A percentile compares a stretch with the other conserved stretches of the same genome.
Conservation (phyloP, 345 rosid genomes). For the Bruguiera parviflora region DNA sequence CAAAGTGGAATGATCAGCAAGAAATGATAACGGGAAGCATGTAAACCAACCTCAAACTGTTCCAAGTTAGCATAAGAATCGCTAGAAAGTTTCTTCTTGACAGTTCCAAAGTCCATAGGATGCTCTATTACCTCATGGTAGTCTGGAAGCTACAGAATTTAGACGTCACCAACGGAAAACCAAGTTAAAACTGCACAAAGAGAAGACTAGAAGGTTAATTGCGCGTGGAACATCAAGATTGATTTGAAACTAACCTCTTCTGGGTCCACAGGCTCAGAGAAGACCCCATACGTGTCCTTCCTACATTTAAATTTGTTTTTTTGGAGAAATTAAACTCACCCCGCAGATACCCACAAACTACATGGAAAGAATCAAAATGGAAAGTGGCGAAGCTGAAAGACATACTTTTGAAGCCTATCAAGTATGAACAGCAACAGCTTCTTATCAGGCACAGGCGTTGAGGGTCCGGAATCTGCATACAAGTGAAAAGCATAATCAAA, state of each 20-base stretch:
- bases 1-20: neutral
- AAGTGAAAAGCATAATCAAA: neutral
- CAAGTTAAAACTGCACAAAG: neutral
- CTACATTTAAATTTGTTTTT: conserved; percentile 11
- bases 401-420: conserved; percentile 30
- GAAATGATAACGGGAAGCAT: neutral
- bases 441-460: conserved; percentile 21
- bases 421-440: conserved; percentile 26
- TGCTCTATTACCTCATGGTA: conserved; percentile 28
- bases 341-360: neutral
- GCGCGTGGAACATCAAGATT: neutral
- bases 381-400: neutral
- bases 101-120: conserved; percentile 32
- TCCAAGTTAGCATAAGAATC: conserved; percentile 22
- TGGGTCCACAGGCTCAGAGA: conserved; percentile 28
- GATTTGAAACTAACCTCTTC: conserved; percentile 22
- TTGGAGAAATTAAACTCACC: neutral
- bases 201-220: conserved; percentile 3
- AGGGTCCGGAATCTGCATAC: conserved; percentile 3
- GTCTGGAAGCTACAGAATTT: conserved; percentile 28
- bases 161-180: neutral
- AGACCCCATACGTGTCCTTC: conserved; percentile 33
- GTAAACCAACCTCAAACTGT: conserved; percentile 29
- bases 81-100: conserved; percentile 21
- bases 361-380: neutral